Evolutionary conservation across 768 basidiomycete species (phyloP), one percentile per base, ranked within the genome.

Genomic region (Phaffia australis): DNA sequence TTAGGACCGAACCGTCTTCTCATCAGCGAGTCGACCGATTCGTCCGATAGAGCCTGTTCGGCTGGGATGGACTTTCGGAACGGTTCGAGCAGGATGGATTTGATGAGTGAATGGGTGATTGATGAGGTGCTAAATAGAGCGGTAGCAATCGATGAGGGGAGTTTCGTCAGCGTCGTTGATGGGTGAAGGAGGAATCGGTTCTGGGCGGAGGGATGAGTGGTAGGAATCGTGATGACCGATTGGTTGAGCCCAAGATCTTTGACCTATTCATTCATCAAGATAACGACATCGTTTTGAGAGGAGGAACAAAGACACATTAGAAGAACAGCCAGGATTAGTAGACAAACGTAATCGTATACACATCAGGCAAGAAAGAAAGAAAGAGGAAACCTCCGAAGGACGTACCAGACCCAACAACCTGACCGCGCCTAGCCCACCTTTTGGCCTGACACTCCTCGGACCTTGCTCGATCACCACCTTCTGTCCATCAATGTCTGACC

Each of bases 371-470:
- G 23, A 30, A 64, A 25, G 21, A 27, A 15, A 60, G 29, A n/a
- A 3, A 51, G 69, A 32, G 35, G 35, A 42, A 42, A 4, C 35
- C 35, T 42, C 11, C 35, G 6, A 42, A 0, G 5, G 64, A 78
- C 86, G 75, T 73, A 91, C 94, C 78, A 97, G 74, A 72, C 91
- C 87, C 16, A 97, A 77, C 42, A 91, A 80, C 3, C 85, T 77
- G 65, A 81, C 82, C 7, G 87, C 78, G 25, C 74, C 73, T n/a
- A 71, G 35, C 32, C 77, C 83, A 60, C 75, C 76, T 64, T 84
- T 84, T 0, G 93, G 89, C 48, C 92, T 77, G 35, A 99, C 78
- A 19, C 89, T 93, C 50, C 93, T 79, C 29, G 94, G 92, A 1
- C 94, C 94, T 27, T 83, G 81, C 78, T 99, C 94, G 6, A 97